Evolutionary conservation across 2,329 filamentous ascomycete genomes (phyloP).

Genomic region (Endoconidiophora laricicola): DNA sequence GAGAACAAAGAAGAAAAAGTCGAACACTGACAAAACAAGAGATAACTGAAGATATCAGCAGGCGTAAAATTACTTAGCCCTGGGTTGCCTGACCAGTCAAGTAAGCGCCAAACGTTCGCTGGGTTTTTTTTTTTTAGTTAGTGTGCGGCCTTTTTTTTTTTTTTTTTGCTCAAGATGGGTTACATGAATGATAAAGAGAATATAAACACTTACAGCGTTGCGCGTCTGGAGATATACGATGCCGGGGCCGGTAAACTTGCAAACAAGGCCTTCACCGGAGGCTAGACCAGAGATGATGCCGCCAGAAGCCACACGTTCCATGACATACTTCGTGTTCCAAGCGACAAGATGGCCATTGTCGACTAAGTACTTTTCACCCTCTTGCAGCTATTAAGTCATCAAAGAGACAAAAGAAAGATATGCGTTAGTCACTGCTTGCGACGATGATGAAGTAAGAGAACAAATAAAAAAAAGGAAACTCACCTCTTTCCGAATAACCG

Average conservation of each 20-base stretch:
- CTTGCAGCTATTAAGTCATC: constrained; percentile 27
- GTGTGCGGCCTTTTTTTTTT: background rate
- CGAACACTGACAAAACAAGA: too few species aligned
- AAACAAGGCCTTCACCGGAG: constrained; percentile 76
- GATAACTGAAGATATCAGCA: too few species aligned
- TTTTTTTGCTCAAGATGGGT: background rate
- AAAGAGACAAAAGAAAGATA: too few species aligned
- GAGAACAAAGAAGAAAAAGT: too few species aligned
- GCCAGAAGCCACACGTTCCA: constrained; percentile 79
- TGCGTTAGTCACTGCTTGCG: too few species aligned
- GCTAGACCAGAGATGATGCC: constrained; percentile 80
- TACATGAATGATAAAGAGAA: background rate
- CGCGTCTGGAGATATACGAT: constrained; percentile 87
- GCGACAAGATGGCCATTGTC: constrained; percentile 89
- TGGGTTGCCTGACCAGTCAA: constrained; percentile 31
- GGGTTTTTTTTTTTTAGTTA: background rate
- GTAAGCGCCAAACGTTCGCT: constrained; percentile 37
- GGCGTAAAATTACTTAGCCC: constrained; percentile 4
- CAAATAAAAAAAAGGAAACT: constrained; percentile 21
- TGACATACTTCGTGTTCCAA: constrained; percentile 89
- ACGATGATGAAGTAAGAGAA: constrained; percentile 2
- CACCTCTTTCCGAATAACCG: constrained; percentile 87
- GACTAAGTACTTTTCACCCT: constrained; percentile 76
- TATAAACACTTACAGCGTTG: constrained; percentile 44
- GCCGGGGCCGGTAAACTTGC: constrained; percentile 83